phyloP scores from a whole-genome alignment of 352 stramenopile genomes.

The Phytopythium sindhum region DNA sequence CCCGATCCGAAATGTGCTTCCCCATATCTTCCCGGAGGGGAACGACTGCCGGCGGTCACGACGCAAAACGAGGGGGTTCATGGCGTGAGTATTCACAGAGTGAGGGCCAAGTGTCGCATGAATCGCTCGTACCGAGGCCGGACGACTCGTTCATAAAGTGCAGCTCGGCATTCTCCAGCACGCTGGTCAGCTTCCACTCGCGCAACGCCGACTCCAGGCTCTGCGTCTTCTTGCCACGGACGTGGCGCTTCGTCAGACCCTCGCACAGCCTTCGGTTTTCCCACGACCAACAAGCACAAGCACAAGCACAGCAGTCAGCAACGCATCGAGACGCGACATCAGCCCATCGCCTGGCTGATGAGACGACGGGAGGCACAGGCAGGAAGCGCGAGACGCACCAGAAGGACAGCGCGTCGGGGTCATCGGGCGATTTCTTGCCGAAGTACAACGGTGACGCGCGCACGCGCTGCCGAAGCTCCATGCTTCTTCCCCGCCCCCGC shows the following conservation, averaged over 20 bases:
- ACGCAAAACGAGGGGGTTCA: background rate
- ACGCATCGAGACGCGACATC: background rate
- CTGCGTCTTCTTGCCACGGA: conserved; percentile 39
- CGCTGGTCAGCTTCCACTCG: conserved; percentile 48
- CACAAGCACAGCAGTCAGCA: background rate
- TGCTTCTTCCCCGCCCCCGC: conserved; percentile 3
- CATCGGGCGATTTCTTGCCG: conserved; percentile 42
- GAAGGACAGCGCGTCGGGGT: conserved; percentile 44
- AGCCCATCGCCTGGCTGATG: background rate
- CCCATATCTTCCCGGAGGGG: conserved; percentile 49
- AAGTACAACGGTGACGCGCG: conserved; percentile 48
- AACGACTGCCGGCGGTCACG: conserved; percentile 30
- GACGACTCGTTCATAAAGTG: conserved; percentile 81
- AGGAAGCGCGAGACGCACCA: conserved; percentile 28
- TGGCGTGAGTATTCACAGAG: background rate
- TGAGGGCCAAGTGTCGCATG: no score
- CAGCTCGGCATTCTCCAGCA: conserved; percentile 32
- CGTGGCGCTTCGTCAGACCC: conserved; percentile 62
- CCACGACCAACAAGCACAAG: background rate
- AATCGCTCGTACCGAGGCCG: conserved; percentile 26
- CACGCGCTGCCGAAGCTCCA: conserved; percentile 48
- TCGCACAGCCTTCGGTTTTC: conserved; percentile 54
- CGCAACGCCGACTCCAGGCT: conserved; percentile 34
- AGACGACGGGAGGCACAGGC: background rate
- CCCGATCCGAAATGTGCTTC: conserved; percentile 57